These are phyloP conservation scores for Aschersonia sp. DNA, from an alignment of 2,329 filamentous ascomycete genomes.

Conservation along the genomic window DNA sequence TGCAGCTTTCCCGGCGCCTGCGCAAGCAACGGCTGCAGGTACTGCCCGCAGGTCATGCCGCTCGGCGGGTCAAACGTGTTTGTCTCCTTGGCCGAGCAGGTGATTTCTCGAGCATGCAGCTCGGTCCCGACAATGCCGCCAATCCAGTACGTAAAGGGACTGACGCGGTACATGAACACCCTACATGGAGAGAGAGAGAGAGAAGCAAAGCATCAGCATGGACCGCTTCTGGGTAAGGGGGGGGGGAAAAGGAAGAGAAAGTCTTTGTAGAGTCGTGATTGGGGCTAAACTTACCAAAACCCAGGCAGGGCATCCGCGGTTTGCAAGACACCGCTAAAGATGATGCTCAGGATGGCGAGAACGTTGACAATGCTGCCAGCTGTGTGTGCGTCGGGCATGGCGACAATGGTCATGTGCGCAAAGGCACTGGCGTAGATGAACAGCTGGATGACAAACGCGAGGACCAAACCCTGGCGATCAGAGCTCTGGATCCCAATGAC, in stretches of 20 bases:
- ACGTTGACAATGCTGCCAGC: slow-evolving; percentile 49
- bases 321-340: slow-evolving; percentile 52
- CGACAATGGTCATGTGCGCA: slow-evolving; percentile 58
- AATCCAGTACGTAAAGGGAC: slow-evolving; percentile 55
- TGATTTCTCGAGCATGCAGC: slow-evolving; percentile 37
- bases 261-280: background rate
- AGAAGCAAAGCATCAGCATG: background rate
- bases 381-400: slow-evolving; percentile 52
- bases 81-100: slow-evolving; percentile 40
- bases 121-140: slow-evolving; percentile 52
- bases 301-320: slow-evolving; percentile 41
- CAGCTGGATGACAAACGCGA: slow-evolving; percentile 50
- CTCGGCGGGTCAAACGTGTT: slow-evolving; percentile 50
- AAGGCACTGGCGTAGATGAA: slow-evolving; percentile 61
- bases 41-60: slow-evolving; percentile 47
- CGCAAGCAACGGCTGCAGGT: slow-evolving; percentile 42
- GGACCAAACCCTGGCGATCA: slow-evolving; percentile 47
- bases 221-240: too few relatives aligned
- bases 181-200: background rate
- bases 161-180: slow-evolving; percentile 59
- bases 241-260: too few relatives aligned
- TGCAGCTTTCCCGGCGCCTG: slow-evolving; percentile 41
- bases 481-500: slow-evolving; percentile 33
- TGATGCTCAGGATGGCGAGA: slow-evolving; percentile 40
- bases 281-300: slow-evolving; percentile 37